Evolutionary conservation across 345 rosid genomes (phyloP).

Genomic region (Passiflora organensis): DNA sequence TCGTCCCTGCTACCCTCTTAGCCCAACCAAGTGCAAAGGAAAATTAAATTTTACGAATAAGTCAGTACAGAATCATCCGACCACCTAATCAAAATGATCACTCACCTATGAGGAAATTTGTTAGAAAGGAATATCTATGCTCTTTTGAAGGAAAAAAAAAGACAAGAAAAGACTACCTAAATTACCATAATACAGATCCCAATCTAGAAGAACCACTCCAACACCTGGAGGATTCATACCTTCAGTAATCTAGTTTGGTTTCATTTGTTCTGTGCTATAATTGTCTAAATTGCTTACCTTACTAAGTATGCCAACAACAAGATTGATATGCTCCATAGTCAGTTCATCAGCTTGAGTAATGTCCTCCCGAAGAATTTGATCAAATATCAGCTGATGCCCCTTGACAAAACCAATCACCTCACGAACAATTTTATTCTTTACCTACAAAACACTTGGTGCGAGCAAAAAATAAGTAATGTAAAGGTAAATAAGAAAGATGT

Average conservation of each 20-base stretch:
- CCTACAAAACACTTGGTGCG: slow-evolving; percentile 37
- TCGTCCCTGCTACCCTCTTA: no score
- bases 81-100: background rate
- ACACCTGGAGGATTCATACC: no score
- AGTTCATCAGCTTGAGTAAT: slow-evolving; percentile 59
- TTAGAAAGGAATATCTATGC: background rate
- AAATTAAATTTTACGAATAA: no score
- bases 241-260: background rate
- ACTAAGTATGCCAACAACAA: slow-evolving; percentile 83
- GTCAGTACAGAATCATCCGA: background rate
- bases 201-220: slow-evolving; percentile 4
- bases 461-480: background rate
- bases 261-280: background rate
- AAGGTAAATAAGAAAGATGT: background rate
- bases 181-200: background rate
- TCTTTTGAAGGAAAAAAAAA: background rate
- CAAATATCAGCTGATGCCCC: slow-evolving; percentile 70
- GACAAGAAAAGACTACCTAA: no score
- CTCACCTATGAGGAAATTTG: background rate
- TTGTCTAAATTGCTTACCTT: slow-evolving; percentile 41
- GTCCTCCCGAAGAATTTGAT: slow-evolving; percentile 78
- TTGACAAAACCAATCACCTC: slow-evolving; percentile 76
- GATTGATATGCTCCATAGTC: slow-evolving; percentile 81
- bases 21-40: no score
- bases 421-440: slow-evolving; percentile 80